Evolutionary conservation across 148 eudicot species (phyloP), one percentile per base, ranked within the genome.

Genomic region (Spergularia bocconei): DNA sequence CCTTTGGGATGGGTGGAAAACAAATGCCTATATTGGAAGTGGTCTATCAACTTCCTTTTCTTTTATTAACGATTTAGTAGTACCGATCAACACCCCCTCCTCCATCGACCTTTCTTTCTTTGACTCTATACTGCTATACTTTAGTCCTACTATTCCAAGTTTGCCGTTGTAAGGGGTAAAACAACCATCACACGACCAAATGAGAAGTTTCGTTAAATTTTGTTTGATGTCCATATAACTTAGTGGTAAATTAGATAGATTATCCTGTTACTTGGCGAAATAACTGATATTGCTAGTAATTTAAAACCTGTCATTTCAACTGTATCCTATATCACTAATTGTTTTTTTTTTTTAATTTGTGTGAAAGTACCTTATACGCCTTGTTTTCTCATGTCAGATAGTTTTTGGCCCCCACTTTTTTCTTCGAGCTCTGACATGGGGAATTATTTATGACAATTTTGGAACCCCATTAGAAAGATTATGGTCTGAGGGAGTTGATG

Each of bases 401-500:
- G 13, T 44, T 61, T 25, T 25, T 44, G 48, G 7, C 1, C 39
- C 57, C 56, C 7, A 16, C 59, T 41, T 8, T 1, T 41, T 44
- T 48, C 1, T 75, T 23, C 17, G 56, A 29, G 7, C 72, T 52
- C 23, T 9, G 58, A 50, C 50, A 33, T 36, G 52, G 44, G 72
- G 53, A 29, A 16, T 15, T 20, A 14, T 23, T 63, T 51, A 70
- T 36, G 71, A 54, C 36, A n/a, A 5, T 64, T 76, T 39, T 60
- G 73, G 76, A 65, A 38, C 59, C 20, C 7, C n/a, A 20, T 47
- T 70, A 56, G 67, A 73, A 63, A 70, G 14, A 19, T 56, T 55
- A 63, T 75, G 78, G 69, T 69, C n/a, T 50, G 63, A 38, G 39
- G 16, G 19, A 70, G 79, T 48, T 41, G 67, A 39, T 65, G 69